Conservation (phyloP, 345 rosid species). For the Hibiscus syriacus region DNA sequence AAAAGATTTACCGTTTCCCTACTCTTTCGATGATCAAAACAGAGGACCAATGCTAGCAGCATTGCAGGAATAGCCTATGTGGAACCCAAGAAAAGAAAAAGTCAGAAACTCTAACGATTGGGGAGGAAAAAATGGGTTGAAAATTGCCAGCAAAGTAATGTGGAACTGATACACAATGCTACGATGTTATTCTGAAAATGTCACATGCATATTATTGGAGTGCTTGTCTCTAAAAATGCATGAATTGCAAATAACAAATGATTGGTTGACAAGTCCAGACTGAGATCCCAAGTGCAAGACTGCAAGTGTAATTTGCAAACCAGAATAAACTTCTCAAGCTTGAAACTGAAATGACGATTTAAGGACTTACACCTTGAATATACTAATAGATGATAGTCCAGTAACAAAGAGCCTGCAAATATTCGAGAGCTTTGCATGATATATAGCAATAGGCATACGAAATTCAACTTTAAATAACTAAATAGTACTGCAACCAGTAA, state of each 20-base stretch:
- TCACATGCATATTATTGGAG: background rate
- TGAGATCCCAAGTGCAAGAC: background rate
- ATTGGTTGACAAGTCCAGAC: background rate
- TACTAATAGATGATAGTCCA: background rate
- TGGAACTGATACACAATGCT: background rate
- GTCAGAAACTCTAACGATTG: background rate
- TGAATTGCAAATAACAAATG: background rate
- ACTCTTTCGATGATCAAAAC: too few species aligned
- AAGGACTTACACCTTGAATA: too few species aligned
- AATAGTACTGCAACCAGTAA: background rate
- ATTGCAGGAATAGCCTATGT: slow-evolving; percentile 88
- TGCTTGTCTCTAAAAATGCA: background rate
- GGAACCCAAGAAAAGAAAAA: background rate
- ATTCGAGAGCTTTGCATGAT: background rate
- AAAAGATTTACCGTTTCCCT: slow-evolving; percentile 57
- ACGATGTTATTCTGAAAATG: background rate
- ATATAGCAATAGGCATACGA: too few species aligned
- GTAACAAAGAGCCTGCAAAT: background rate
- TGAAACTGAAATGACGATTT: background rate
- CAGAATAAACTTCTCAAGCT: background rate
- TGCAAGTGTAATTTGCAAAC: background rate
- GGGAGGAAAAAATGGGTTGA: background rate
- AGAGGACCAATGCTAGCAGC: slow-evolving; percentile 81
- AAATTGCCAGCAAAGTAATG: background rate
- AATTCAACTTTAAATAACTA: too few species aligned